Conservation (phyloP, 2,329 filamentous ascomycete genomes). For the Sarocladium brachiariae region DNA sequence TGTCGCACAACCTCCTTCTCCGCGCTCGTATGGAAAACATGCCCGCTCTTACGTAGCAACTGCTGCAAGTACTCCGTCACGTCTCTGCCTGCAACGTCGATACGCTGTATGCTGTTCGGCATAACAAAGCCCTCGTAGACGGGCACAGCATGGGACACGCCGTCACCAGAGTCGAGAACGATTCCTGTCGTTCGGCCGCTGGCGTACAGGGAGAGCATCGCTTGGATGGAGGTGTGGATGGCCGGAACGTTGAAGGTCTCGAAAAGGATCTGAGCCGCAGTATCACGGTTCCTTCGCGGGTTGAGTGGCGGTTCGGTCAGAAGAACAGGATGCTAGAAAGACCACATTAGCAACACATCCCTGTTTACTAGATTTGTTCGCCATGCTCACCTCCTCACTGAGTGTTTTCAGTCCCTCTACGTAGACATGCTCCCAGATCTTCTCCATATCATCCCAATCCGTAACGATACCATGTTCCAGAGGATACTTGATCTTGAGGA, state of each 20-base stretch:
- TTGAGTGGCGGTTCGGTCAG: constrained; percentile 95
- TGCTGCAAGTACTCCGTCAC: constrained; percentile 94
- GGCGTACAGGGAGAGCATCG: constrained; percentile 90
- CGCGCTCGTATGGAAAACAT: constrained; percentile 93
- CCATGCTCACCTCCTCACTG: constrained; percentile 72
- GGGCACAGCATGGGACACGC: constrained; percentile 93
- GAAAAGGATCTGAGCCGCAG: constrained; percentile 93
- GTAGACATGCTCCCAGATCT: constrained; percentile 98
- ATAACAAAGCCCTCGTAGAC: constrained; percentile 98
- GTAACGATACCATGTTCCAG: constrained; percentile 97
- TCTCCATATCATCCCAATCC: constrained; percentile 99
- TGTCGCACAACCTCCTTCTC: constrained; percentile 98
- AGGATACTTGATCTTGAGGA: constrained; percentile 93
- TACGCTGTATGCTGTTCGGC: constrained; percentile 87
- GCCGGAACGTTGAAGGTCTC: constrained; percentile 98
- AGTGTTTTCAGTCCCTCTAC: constrained; percentile 92
- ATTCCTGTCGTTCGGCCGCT: constrained; percentile 94
- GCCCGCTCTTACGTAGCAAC: constrained; percentile 82
- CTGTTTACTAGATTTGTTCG: not conserved
- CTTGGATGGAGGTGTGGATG: constrained; percentile 93
- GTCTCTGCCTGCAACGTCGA: constrained; percentile 92
- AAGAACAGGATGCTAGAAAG: constrained; percentile 75
- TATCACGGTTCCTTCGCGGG: constrained; percentile 91
- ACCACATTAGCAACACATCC: constrained; percentile 14
- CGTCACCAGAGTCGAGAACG: constrained; percentile 90